Evolutionary conservation across 371 early-diverging fungal species (phyloP), one percentile per base, ranked within the genome.

Genomic region (Parasitella parasitica): DNA sequence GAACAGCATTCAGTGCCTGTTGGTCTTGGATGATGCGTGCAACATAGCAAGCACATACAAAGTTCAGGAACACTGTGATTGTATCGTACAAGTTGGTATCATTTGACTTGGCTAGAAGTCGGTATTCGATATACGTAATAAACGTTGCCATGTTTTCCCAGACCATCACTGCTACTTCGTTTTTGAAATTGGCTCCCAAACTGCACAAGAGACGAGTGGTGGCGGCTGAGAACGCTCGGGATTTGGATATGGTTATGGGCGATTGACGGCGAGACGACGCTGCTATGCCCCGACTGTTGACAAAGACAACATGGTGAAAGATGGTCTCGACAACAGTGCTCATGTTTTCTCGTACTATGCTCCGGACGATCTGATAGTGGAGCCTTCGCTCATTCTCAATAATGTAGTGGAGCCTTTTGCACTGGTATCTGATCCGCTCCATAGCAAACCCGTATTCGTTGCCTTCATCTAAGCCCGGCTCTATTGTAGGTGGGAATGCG

Each of bases 381-480:
- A 43, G 18, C 32, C 9, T n/a, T 4, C 24, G 22, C 26, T 54
- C 54, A 9, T 28, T 11, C 2, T 16, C 35, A 18, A 56, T 30
- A 7, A 43, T 39, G 20, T 24, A 41, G 18, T 39, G 28, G 1
- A 56, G 32, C 20, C 50, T 13, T 35, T 49, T 58, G 35, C 50
- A 49, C 4, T 49, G 59, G 35, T 50, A 59, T 26, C 27, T 49
- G 24, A 50, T 27, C 2, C 59, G 37, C 18, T 59, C 59, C 38
- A 51, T 50, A 6, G 36, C 7, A 12, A 59, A 50, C 3, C 35
- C 37, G 20, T 26, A 20, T 9, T 59, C 51, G 24, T 7, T 50
- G n/a, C 30, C 36, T 27, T 51, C 51, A 18, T 59, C 59, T 26
- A 59, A 16, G 6, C 37, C 51, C n/a, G 59, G 59, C 20, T 59